Evolutionary conservation across 2,329 filamentous ascomycete genomes (phyloP), one percentile per base, ranked within the genome.

Genomic region (Clarireedia paspali): DNA sequence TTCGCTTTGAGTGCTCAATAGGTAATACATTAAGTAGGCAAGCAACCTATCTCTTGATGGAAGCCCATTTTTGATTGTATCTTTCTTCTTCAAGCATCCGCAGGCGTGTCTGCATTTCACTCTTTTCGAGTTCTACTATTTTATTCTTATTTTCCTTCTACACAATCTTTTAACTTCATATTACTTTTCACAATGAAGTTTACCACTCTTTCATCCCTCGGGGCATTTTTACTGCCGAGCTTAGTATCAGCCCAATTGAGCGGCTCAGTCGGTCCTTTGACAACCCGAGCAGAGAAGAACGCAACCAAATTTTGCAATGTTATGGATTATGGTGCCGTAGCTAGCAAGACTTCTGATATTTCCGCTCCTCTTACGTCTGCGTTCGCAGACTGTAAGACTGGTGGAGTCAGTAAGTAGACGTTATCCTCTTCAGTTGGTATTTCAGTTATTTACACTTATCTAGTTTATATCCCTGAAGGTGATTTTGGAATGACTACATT

Each of bases 301-400:
- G 55, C 55, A 64, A 70, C 67, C 44, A 71, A 77, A 61, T 74
- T 73, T 10, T 81, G 78, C 68, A 77, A 76, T 62, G 76, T 81
- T 38, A 70, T 77, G 51, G 67, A 75, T 58, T 80, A 81, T 61
- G 78, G 78, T 12, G 78, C 71, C 7, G 72, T 71, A 27, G 77
- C 78, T 1, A 75, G 77, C 64, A 75, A 75, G 57, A 69, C 70
- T n/a, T 77, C 76, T 4, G 78, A 82, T 61, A 65, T 82, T 24
- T 75, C 77, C 0, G 68, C 74, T 2, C 70, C 78, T 9, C 69
- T 82, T 14, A 67, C 68, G 6, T 69, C 70, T 17, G 79, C 79
- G 3, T 80, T 74, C 62, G 71, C 67, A 2, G 79, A 71, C 17
- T 82, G 79, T 70, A 75, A 75, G 56, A 63, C 67, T 9, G 77